Base-by-base conservation (phyloP, 2,329 filamentous ascomycete species). In the Passalora sequoiae region DNA sequence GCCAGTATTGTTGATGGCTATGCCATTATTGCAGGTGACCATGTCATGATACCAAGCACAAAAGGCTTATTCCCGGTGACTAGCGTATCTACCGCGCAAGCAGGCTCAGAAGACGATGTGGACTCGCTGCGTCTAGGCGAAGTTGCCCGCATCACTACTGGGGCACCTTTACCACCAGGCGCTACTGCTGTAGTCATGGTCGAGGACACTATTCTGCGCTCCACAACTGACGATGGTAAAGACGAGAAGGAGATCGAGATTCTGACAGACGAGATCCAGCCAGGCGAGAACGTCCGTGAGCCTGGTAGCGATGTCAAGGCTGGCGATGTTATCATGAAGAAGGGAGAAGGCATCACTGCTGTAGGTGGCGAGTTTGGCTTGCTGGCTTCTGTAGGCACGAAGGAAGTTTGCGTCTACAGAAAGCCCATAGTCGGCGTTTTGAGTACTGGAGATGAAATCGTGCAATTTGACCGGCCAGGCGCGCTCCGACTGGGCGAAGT, bases 1-100 rank as follows among this genome's bases (percentile, higher is more conserved):
- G 92, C 92, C 13, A 97, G 91, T 61, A 97, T 96, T 29, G 92
- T 98, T 1, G 92, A 98, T 64, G 92, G 92, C 1, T 98, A 98
- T 60, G 92, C 92, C 2, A 78, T 94, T 0, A 80, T 89, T 27
- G 83, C 80, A 3, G 58, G 58, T 0, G 53, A 60, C 13, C 57
- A 62, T 38, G 43, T 65, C 58, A 9, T 62, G 58, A 72, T 79
- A 29, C 61, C 62, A 0, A 79, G 76, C 37, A 77, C 86, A 37
- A 86, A 84, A 56, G 89, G 91, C 0, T 69, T 83, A 1, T 97
- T 92, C 60, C 89, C 91, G 0, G 91, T 98, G 10, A 81, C 84
- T 1, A 83, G 86, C 0, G 75, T 97, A 9, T 94, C 89, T 0
- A 89, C 96, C 61, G 92, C 92, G 8, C 78, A 87, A 12, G 80